These are phyloP conservation scores for Teunomyces lycoperdinae DNA, from an alignment of 805 yeast genomes.

Conservation along the genomic window DNA sequence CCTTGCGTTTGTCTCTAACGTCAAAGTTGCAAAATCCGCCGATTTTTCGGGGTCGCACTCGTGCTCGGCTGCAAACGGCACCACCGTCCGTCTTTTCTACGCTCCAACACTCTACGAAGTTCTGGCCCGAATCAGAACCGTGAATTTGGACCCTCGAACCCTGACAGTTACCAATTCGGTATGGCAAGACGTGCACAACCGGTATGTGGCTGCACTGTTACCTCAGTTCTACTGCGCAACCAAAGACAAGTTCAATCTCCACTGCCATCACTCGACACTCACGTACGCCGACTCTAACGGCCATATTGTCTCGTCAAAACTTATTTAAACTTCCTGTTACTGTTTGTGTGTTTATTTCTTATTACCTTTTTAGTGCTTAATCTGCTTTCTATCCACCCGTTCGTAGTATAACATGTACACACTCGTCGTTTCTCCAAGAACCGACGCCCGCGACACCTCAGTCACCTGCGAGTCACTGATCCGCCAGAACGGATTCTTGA, in stretches of 20 bases:
- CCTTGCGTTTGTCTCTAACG: constrained; percentile 4
- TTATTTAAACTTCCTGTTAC: neutral
- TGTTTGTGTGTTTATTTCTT: neutral
- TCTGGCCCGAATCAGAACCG: constrained; percentile 7
- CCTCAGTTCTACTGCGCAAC: constrained; percentile 20
- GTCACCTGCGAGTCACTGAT: constrained; percentile 72
- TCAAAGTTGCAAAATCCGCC: constrained; percentile 6
- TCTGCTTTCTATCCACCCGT: constrained; percentile 31
- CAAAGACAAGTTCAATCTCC: constrained; percentile 13
- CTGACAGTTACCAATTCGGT: constrained; percentile 1
- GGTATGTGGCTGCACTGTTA: constrained; percentile 7
- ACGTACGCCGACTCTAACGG: constrained; percentile 9
- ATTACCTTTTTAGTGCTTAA: constrained; percentile 3
- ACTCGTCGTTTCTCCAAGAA: constrained; percentile 67
- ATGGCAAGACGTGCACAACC: constrained; percentile 9
- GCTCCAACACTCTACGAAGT: constrained; percentile 10
- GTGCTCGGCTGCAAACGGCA: constrained; percentile 16
- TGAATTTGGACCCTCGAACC: constrained; percentile 8
- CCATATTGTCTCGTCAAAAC: neutral
- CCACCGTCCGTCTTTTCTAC: constrained; percentile 16
- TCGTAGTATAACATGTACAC: constrained; percentile 88
- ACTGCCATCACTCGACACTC: constrained; percentile 11
- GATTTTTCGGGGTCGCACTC: constrained; percentile 13
- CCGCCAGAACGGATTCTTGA: constrained; percentile 74
- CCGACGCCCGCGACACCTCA: constrained; percentile 57